These are phyloP conservation scores for Verticillium alfalfae DNA, from an alignment of 2,329 filamentous ascomycete genomes.

Conservation along the genomic window DNA sequence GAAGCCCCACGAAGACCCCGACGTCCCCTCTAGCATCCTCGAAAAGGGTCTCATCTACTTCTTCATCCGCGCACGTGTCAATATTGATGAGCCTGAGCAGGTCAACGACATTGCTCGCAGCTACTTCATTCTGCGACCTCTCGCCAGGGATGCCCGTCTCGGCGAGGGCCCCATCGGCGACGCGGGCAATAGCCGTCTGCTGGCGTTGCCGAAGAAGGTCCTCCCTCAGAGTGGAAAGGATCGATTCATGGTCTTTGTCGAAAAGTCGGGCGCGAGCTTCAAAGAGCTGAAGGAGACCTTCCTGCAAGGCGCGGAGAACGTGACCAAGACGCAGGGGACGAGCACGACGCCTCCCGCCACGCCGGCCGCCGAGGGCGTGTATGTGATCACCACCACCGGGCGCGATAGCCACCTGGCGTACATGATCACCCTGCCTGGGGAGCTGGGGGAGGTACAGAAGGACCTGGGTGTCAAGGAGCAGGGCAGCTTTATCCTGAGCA, in stretches of 20 bases:
- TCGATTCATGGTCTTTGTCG: slow-evolving; percentile 76
- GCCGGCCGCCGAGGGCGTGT: slow-evolving; percentile 80
- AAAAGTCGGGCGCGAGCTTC: slow-evolving; percentile 63
- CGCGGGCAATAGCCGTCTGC: slow-evolving; percentile 59
- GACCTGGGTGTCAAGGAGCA: slow-evolving; percentile 66
- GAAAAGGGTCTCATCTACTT: slow-evolving; percentile 92
- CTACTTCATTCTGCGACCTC: slow-evolving; percentile 73
- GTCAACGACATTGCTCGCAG: slow-evolving; percentile 71
- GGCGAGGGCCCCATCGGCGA: slow-evolving; percentile 42
- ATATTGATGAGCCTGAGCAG: slow-evolving; percentile 61
- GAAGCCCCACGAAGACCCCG: slow-evolving; percentile 4
- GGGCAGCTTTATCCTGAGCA: slow-evolving; percentile 73
- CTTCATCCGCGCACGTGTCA: slow-evolving; percentile 76
- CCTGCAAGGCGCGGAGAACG: slow-evolving; percentile 60
- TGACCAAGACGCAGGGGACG: slow-evolving; percentile 69
- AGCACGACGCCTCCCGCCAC: slow-evolving; percentile 64
- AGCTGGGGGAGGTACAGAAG: slow-evolving; percentile 66
- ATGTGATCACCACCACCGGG: slow-evolving; percentile 69
- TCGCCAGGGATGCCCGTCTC: slow-evolving; percentile 64
- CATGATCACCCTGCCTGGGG: slow-evolving; percentile 66
- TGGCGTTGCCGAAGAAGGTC: slow-evolving; percentile 79
- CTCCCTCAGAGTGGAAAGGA: slow-evolving; percentile 66
- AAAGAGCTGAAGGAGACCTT: slow-evolving; percentile 69
- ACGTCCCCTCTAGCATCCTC: slow-evolving; percentile 46
- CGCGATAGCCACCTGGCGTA: slow-evolving; percentile 74